Evolutionary conservation across 2,329 filamentous ascomycete species (phyloP).

Genomic region (Hyphodiscus sp.): DNA sequence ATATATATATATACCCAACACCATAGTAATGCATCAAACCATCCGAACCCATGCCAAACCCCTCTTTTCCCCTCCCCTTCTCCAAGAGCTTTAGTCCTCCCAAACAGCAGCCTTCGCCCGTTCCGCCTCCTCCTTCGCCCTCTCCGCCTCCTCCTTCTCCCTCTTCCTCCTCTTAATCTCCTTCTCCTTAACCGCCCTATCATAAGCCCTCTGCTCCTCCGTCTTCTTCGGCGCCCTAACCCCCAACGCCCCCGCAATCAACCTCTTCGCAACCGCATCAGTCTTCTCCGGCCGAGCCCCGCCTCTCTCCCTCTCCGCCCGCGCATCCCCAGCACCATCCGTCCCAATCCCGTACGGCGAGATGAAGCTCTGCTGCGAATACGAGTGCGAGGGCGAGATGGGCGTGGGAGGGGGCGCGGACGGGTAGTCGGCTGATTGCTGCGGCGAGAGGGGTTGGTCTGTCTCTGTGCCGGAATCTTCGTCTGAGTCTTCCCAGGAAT

Average conservation of each 20-base stretch:
- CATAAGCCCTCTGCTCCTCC: slow-evolving; percentile 83
- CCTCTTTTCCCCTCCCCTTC: background rate
- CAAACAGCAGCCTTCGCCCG: slow-evolving; percentile 79
- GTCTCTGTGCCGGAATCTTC: background rate
- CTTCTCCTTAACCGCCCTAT: slow-evolving; percentile 73
- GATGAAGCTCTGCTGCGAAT: slow-evolving; percentile 12
- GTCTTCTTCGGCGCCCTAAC: slow-evolving; percentile 74
- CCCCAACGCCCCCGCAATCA: slow-evolving; percentile 87
- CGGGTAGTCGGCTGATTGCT: slow-evolving; percentile 30
- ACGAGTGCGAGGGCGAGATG: slow-evolving; percentile 43
- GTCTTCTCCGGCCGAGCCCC: slow-evolving; percentile 72
- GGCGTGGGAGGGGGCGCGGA: slow-evolving; percentile 62
- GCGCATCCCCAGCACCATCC: background rate
- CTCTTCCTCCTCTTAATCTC: slow-evolving; percentile 71
- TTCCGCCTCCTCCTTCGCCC: slow-evolving; percentile 58
- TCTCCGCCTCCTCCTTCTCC: slow-evolving; percentile 57
- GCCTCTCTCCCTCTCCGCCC: slow-evolving; percentile 3
- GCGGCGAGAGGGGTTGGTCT: slow-evolving; percentile 17
- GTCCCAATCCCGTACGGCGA: slow-evolving; percentile 20
- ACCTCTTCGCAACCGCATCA: slow-evolving; percentile 77
- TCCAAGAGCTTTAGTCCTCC: slow-evolving; percentile 51
- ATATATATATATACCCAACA: background rate
- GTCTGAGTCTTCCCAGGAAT: slow-evolving; percentile 67
- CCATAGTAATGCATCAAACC: background rate
- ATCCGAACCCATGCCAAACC: background rate